Percentiles rank a stretch among this genome's conserved stretches.
These are phyloP conservation scores for Cinchona pubescens DNA, from an alignment of 257 asterid species.

Conservation along the genomic window DNA sequence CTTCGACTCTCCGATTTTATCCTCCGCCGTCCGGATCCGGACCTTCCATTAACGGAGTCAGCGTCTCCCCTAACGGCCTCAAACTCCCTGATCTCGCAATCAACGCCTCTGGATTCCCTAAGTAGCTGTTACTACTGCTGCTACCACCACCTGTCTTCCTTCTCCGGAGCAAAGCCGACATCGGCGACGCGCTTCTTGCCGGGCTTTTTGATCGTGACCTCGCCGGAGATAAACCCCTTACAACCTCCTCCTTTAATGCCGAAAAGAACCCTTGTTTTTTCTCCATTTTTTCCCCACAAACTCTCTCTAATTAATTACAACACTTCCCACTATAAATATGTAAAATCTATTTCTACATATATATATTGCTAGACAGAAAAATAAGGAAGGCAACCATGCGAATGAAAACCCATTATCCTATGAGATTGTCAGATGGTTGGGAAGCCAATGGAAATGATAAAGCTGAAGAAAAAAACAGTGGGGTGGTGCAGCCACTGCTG, in stretches of 20 bases:
- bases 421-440: not conserved
- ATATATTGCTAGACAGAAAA: not conserved
- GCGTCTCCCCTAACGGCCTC: slow-evolving; percentile 38
- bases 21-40: slow-evolving; percentile 38
- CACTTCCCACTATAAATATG: not conserved
- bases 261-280: slow-evolving; percentile 87
- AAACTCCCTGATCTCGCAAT: slow-evolving; percentile 39
- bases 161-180: slow-evolving; percentile 58
- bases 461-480: too few relatives aligned
- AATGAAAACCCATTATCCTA: not conserved
- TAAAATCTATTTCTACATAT: too few relatives aligned
- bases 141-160: slow-evolving; percentile 48
- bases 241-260: slow-evolving; percentile 78
- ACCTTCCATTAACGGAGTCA: slow-evolving; percentile 44
- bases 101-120: slow-evolving; percentile 30
- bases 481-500: too few relatives aligned
- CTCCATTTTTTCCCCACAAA: slow-evolving; percentile 55
- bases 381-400: not conserved
- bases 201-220: slow-evolving; percentile 80
- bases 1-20: slow-evolving; percentile 29
- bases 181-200: slow-evolving; percentile 65
- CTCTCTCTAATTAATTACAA: too few relatives aligned
- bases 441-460: too few relatives aligned
- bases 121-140: slow-evolving; percentile 2
- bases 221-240: slow-evolving; percentile 80